Evolutionary conservation across 495 filamentous ascomycete genomes (phyloP).

Genomic region (Aspergillus conjunctus): DNA sequence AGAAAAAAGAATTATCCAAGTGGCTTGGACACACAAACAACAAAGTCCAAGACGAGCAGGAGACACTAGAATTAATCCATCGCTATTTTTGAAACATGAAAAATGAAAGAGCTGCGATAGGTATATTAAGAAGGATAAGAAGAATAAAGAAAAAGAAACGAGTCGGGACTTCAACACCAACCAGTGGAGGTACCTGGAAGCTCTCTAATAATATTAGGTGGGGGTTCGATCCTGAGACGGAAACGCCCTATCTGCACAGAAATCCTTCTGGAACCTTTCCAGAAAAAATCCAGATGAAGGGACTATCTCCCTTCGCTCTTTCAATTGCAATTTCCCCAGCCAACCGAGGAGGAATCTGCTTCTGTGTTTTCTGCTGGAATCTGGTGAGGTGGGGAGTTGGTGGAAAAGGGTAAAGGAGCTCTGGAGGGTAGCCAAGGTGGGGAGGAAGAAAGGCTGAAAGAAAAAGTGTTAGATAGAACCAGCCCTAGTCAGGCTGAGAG

Average conservation of each 20-base stretch:
- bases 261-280: slow-evolving; percentile 16
- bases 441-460: slow-evolving; percentile 4
- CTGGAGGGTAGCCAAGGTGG: background rate
- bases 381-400: background rate
- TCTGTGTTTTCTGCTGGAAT: slow-evolving; percentile 7
- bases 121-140: background rate
- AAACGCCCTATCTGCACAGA: slow-evolving; percentile 1
- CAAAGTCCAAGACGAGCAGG: background rate
- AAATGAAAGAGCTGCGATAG: too few relatives aligned
- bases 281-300: slow-evolving; percentile 11
- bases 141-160: background rate
- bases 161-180: background rate
- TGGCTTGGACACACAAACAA: background rate
- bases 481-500: background rate
- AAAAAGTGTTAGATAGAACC: background rate
- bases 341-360: background rate
- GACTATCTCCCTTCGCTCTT: slow-evolving; percentile 12
- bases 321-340: background rate
- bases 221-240: background rate
- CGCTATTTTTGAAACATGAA: too few relatives aligned
- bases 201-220: background rate
- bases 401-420: background rate
- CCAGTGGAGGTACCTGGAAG: background rate
- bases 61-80: background rate
- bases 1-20: slow-evolving; percentile 1